Evolutionary conservation across 805 yeast species (phyloP).

Genomic region (Kuraishia piskuri): DNA sequence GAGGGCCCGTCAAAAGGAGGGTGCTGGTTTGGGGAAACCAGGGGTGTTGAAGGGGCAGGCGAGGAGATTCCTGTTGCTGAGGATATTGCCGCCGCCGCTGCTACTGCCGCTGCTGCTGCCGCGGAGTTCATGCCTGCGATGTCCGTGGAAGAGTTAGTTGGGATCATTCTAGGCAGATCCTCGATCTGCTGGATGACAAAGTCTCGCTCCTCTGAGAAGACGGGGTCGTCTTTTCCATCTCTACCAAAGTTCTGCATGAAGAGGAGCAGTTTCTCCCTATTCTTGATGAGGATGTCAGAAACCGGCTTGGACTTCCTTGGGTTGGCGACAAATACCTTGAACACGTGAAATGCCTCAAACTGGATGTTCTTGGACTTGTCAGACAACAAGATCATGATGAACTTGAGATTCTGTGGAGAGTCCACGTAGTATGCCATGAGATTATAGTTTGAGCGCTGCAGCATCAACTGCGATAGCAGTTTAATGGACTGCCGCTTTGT

Average conservation of each 20-base stretch:
- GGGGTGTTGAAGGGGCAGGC: too few relatives aligned
- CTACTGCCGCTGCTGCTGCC: background rate
- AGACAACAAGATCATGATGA: slow-evolving; percentile 77
- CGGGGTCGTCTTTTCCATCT: slow-evolving; percentile 52
- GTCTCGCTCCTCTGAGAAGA: slow-evolving; percentile 69
- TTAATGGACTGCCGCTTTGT: slow-evolving; percentile 86
- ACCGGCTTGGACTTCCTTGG: slow-evolving; percentile 81
- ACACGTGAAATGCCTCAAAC: slow-evolving; percentile 84
- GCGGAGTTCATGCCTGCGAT: background rate
- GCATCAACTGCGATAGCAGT: slow-evolving; percentile 61
- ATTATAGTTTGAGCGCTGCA: slow-evolving; percentile 59
- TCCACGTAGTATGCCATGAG: slow-evolving; percentile 74
- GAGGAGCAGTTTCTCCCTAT: slow-evolving; percentile 64
- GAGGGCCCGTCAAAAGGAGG: too few relatives aligned
- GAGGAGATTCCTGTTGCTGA: too few relatives aligned
- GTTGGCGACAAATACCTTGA: slow-evolving; percentile 93
- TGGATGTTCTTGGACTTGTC: slow-evolving; percentile 88
- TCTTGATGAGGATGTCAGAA: slow-evolving; percentile 73
- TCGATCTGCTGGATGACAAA: slow-evolving; percentile 72
- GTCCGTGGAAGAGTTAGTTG: slow-evolving; percentile 4
- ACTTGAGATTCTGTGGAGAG: slow-evolving; percentile 73
- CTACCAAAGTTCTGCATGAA: slow-evolving; percentile 63
- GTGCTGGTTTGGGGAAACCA: too few relatives aligned
- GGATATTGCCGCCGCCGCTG: too few relatives aligned
- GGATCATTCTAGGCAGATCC: slow-evolving; percentile 52